Conservation (phyloP, 208 protist species). For the Leishmania martiniquensis region DNA sequence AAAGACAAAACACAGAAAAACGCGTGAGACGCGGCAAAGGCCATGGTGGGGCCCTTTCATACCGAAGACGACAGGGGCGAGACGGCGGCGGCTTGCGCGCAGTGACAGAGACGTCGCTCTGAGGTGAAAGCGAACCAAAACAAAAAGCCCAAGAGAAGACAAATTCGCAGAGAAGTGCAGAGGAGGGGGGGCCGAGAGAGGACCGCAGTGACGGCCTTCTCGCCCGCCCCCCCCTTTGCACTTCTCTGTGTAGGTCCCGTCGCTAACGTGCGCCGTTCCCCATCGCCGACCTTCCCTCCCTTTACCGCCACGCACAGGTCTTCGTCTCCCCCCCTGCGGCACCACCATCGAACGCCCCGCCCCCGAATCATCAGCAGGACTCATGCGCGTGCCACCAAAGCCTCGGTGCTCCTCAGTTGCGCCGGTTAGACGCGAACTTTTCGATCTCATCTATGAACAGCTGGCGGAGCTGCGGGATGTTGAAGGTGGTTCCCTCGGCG, state of each 20-base stretch:
- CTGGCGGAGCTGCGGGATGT: constrained; percentile 48
- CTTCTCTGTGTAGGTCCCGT: background rate
- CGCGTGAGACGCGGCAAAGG: too few species aligned
- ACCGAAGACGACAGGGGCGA: background rate
- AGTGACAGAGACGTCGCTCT: background rate
- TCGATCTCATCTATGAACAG: constrained; percentile 72
- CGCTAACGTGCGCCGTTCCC: background rate
- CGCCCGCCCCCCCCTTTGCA: background rate
- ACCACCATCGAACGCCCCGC: background rate
- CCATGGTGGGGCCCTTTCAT: too few species aligned
- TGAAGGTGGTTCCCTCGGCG: constrained; percentile 43
- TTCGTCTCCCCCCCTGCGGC: background rate
- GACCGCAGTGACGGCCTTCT: background rate
- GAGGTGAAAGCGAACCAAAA: background rate
- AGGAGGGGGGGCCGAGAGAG: too few species aligned
- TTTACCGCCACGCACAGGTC: background rate
- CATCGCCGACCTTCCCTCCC: background rate
- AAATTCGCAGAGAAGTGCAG: constrained; percentile 3
- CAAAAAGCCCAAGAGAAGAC: background rate
- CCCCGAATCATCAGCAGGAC: background rate
- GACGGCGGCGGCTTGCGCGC: too few species aligned
- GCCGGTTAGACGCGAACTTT: constrained; percentile 30
- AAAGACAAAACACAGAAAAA: background rate
- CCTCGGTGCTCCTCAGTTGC: background rate
- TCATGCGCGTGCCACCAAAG: background rate